Base-by-base conservation (phyloP, 345 rosid species). In the Gossypium anomalum region DNA sequence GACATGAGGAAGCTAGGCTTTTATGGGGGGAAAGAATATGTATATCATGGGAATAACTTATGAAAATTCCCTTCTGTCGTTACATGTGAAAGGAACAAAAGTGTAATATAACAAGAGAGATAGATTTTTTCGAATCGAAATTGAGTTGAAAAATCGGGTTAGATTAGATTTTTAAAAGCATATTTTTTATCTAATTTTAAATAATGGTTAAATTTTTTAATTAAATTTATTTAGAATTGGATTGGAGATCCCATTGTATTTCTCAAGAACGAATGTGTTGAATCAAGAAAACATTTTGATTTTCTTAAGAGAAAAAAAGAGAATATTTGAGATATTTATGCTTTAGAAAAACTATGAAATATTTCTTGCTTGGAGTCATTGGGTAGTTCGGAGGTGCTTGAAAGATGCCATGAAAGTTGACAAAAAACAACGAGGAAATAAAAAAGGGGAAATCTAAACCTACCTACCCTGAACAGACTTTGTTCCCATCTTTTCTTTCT, bases 371-470 rank as follows among this genome's bases (percentile, higher is more conserved):
- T 75, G 43, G 67, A 66, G 72, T 68, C 45, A 41, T 70, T 56
- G 11, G 84, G 85, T 79, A 63, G 80, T 76, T 80, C 83, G 80
- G 80, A 80, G 65, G 79, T 13, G 23, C 14, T 62, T 51, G 78
- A 67, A 78, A 81, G 76, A 82, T 57, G 85, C 79, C 86, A 51
- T 9, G 9, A 70, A 20, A 78, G 73, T 80, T 53, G 84, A 83
- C 87, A 78, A 83, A 81, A 55, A 76, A 23, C 83, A 77, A 82
- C 83, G 34, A 68, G 62, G 41, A 34, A 34, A 34, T 34, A 71
- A 77, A 83, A 75, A 82, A 25, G n/a, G 78, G 80, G 70, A 52
- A 52, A 77, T 74, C 81, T 34, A n/a, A 63, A 76, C 82, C 87
- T 62, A 83, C 85, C 86, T 71, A 77, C 78, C 66, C 58, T 29